These are phyloP conservation scores for Pyracantha coccinea DNA, from an alignment of 331 rosid species.

Conservation along the genomic window DNA sequence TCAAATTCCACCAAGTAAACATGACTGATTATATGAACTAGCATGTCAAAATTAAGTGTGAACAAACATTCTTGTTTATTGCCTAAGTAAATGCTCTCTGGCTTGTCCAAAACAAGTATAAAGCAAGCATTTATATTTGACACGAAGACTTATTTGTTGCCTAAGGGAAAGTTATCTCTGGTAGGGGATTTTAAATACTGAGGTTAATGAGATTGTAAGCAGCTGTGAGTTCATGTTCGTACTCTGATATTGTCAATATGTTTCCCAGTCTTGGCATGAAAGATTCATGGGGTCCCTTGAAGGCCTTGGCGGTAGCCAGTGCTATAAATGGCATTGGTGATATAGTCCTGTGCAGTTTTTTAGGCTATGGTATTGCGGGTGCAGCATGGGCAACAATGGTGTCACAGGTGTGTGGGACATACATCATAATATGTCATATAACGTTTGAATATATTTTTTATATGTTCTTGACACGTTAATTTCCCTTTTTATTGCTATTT, in stretches of 20 bases:
- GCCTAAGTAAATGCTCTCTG: neutral
- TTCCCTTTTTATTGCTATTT: conserved; percentile 6
- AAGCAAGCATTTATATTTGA: neutral
- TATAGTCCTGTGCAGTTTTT: conserved; percentile 54
- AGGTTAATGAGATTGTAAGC: conserved; percentile 4
- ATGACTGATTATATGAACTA: neutral
- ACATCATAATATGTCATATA: neutral
- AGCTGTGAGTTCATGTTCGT: conserved; percentile 9
- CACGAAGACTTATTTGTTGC: neutral
- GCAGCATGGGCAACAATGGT: conserved; percentile 95
- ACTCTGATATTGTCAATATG: conserved; percentile 7
- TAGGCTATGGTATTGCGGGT: conserved; percentile 90
- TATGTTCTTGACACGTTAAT: neutral
- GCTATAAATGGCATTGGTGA: conserved; percentile 60
- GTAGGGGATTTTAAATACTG: neutral
- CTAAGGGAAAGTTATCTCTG: neutral
- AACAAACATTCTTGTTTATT: neutral
- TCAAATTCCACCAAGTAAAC: neutral
- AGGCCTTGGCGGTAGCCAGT: conserved; percentile 80
- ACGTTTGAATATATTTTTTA: neutral
- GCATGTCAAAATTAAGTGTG: neutral
- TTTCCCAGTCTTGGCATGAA: conserved; percentile 90
- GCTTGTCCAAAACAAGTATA: neutral
- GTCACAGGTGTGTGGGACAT: conserved; percentile 48
- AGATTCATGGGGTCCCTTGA: conserved; percentile 99